These are phyloP conservation scores for Neurospora sp. DNA, from an alignment of 495 filamentous ascomycete species.

Conservation along the genomic window DNA sequence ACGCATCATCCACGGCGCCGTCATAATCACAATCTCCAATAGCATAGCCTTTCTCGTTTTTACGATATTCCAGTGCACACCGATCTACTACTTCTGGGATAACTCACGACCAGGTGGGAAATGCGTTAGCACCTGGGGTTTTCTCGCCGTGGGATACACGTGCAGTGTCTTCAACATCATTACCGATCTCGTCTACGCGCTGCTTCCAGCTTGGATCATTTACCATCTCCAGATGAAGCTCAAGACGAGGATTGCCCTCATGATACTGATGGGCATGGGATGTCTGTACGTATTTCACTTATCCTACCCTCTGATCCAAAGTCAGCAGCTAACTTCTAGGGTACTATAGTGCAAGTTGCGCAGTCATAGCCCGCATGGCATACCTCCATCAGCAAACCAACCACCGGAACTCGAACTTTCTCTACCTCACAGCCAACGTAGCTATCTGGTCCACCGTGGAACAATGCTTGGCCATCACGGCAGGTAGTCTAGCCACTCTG, in stretches of 20 bases:
- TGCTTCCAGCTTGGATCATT: constrained; percentile 25
- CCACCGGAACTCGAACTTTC: constrained; percentile 12
- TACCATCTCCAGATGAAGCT: constrained; percentile 17
- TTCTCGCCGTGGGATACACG: constrained; percentile 16
- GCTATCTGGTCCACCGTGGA: constrained; percentile 26
- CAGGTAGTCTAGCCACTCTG: constrained; percentile 21
- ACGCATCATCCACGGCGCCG: constrained; percentile 14
- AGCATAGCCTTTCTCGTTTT: constrained; percentile 10
- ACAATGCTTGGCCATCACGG: constrained; percentile 22
- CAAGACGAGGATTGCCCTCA: constrained; percentile 11
- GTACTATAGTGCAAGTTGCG: constrained; percentile 18
- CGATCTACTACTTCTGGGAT: constrained; percentile 21
- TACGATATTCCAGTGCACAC: constrained; percentile 18
- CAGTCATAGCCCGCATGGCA: constrained; percentile 16
- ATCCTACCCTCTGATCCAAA: not conserved
- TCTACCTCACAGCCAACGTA: constrained; percentile 18
- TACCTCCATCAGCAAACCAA: constrained; percentile 6
- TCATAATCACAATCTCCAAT: constrained; percentile 5
- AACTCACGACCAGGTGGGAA: not conserved
- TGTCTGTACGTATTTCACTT: constrained; percentile 8
- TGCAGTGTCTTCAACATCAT: constrained; percentile 18
- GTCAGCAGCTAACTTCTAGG: not conserved
- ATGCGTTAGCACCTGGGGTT: constrained; percentile 14
- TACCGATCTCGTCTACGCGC: constrained; percentile 22
- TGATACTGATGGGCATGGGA: constrained; percentile 12